Conservation (phyloP, 257 asterid species). For the Verbascum thapsus region DNA sequence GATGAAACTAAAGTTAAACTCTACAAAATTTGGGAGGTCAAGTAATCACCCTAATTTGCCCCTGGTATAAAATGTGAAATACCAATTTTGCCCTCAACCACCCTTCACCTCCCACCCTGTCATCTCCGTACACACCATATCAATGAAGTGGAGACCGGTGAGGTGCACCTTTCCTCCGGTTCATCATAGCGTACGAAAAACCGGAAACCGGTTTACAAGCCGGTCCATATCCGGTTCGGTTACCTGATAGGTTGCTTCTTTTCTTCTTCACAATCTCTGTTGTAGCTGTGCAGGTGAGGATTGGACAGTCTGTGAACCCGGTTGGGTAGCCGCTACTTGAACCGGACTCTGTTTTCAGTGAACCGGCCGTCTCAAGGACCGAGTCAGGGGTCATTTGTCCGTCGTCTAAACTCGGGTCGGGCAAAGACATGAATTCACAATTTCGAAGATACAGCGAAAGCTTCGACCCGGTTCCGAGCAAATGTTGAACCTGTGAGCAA, state of each 20-base stretch:
- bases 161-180: slow-evolving; percentile 89
- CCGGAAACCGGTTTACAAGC: slow-evolving; percentile 42
- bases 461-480: slow-evolving; percentile 40
- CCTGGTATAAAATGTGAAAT: slow-evolving; percentile 19
- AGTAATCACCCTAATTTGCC: slow-evolving; percentile 28
- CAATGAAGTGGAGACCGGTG: slow-evolving; percentile 72
- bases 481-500: slow-evolving; percentile 56
- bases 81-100: slow-evolving; percentile 42
- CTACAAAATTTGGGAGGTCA: slow-evolving; percentile 45
- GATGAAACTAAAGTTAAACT: too few relatives aligned
- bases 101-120: slow-evolving; percentile 20
- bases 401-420: slow-evolving; percentile 61
- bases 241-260: slow-evolving; percentile 37
- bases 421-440: slow-evolving; percentile 42
- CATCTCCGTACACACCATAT: slow-evolving; percentile 36
- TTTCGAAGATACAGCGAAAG: slow-evolving; percentile 41
- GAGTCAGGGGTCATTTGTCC: slow-evolving; percentile 73
- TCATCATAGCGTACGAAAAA: slow-evolving; percentile 42
- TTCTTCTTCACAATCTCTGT: slow-evolving; percentile 58
- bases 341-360: slow-evolving; percentile 56
- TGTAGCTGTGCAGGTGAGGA: slow-evolving; percentile 54
- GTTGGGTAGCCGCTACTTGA: slow-evolving; percentile 43
- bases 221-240: slow-evolving; percentile 40
- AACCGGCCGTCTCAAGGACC: slow-evolving; percentile 54
- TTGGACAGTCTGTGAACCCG: slow-evolving; percentile 32